Conservation (phyloP, 106 monocot genomes). For the Posidonia australis region DNA sequence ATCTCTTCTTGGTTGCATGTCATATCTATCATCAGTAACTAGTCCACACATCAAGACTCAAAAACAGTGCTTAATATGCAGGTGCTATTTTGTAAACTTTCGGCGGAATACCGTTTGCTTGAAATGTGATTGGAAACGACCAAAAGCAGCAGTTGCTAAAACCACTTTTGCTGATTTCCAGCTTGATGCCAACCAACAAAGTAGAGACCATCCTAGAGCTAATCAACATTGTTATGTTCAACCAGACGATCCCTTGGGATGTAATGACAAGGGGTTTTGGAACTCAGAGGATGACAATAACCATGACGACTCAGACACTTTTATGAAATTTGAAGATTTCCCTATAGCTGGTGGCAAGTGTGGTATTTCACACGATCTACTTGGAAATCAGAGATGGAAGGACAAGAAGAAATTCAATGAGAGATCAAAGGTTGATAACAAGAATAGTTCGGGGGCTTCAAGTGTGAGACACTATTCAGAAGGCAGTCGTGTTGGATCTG, state of each 20-base stretch:
- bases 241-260: background rate
- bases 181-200: background rate
- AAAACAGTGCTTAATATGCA: conserved; percentile 11
- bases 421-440: background rate
- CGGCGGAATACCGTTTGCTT: conserved; percentile 53
- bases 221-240: background rate
- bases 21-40: too few species aligned
- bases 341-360: conserved; percentile 5
- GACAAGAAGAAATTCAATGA: background rate
- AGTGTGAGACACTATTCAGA: background rate
- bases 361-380: background rate
- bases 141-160: conserved; percentile 28
- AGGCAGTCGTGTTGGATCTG: background rate
- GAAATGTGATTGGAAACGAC: conserved; percentile 87
- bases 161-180: conserved; percentile 6
- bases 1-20: too few species aligned
- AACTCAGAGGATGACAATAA: conserved; percentile 5
- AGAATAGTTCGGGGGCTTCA: background rate
- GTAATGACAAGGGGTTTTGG: background rate
- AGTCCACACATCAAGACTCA: too few species aligned
- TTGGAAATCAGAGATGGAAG: conserved; percentile 1
- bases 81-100: conserved; percentile 84
- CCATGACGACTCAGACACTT: background rate
- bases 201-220: background rate
- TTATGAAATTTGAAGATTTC: conserved; percentile 9